phyloP scores from a whole-genome alignment of 345 rosid genomes.

The Excoecaria cochinchinensis region DNA sequence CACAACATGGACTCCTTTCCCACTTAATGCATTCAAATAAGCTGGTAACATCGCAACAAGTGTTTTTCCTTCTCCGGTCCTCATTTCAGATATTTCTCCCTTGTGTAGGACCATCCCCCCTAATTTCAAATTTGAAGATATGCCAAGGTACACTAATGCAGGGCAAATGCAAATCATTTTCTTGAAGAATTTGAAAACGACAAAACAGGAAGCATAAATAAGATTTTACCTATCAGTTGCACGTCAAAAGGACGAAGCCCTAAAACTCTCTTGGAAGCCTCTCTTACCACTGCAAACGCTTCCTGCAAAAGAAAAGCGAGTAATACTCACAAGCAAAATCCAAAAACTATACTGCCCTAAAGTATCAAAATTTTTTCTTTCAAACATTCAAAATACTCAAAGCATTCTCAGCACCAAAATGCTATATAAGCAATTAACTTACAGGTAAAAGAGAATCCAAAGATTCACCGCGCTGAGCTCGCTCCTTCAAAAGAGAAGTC shows the following conservation, averaged over 20 bases:
- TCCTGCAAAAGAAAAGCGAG: constrained; percentile 47
- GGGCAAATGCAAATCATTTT: neutral
- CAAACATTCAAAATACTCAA: neutral
- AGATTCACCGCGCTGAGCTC: constrained; percentile 73
- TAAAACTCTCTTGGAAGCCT: constrained; percentile 84
- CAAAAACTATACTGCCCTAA: too few relatives aligned
- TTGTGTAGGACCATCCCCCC: constrained; percentile 99
- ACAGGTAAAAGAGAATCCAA: constrained; percentile 88
- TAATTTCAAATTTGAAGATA: constrained; percentile 22
- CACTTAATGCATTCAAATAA: constrained; percentile 88
- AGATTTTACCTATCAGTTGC: constrained; percentile 70
- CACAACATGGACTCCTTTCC: constrained; percentile 96
- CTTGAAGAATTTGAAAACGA: neutral
- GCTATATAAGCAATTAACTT: too few relatives aligned
- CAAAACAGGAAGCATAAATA: neutral
- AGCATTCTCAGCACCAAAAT: neutral
- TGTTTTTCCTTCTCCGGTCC: constrained; percentile 99
- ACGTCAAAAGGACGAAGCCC: constrained; percentile 95
- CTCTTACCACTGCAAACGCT: constrained; percentile 93
- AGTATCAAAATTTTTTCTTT: neutral
- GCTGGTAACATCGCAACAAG: constrained; percentile 97
- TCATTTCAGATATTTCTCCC: constrained; percentile 98
- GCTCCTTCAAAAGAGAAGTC: constrained; percentile 65
- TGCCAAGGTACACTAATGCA: neutral
- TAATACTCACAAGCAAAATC: neutral